phyloP scores from a whole-genome alignment of 106 monocot species.

The Dioscorea alata region DNA sequence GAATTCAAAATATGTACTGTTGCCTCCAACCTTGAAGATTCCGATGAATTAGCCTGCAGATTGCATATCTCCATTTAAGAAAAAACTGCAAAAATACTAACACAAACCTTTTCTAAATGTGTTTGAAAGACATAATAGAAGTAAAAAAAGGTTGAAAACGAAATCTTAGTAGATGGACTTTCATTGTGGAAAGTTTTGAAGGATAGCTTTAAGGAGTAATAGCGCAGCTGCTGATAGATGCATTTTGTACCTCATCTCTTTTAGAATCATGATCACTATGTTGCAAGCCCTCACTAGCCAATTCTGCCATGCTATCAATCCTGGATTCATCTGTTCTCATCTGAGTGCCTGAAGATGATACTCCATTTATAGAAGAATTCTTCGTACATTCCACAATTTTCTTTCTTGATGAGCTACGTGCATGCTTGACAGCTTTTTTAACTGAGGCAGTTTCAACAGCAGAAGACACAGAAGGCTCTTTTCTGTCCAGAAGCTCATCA shows the following conservation, averaged over 20 bases:
- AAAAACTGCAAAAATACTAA: not conserved
- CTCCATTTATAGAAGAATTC: not conserved
- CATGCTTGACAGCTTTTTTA: slow-evolving; percentile 1
- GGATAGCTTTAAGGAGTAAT: not conserved
- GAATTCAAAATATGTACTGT: not conserved
- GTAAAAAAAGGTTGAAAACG: not conserved
- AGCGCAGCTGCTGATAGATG: not conserved
- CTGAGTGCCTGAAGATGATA: not conserved
- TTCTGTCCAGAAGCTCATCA: not conserved
- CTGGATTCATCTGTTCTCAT: not conserved
- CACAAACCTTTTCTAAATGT: not conserved
- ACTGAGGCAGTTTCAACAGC: slow-evolving; percentile 1
- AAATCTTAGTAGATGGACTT: not conserved
- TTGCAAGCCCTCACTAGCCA: slow-evolving; percentile 1
- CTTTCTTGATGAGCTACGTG: not conserved
- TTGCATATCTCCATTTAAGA: not conserved
- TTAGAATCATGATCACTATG: slow-evolving; percentile 3
- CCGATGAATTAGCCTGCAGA: slow-evolving; percentile 8
- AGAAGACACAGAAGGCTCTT: slow-evolving; percentile 1
- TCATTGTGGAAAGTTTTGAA: not conserved
- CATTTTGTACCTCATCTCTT: not conserved
- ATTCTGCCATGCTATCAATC: not conserved
- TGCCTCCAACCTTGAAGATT: not conserved
- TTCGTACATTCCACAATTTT: not conserved
- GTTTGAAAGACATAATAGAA: not conserved